These are phyloP conservation scores for Tolypocladium album DNA, from an alignment of 2,329 filamentous ascomycete genomes.

Conservation along the genomic window DNA sequence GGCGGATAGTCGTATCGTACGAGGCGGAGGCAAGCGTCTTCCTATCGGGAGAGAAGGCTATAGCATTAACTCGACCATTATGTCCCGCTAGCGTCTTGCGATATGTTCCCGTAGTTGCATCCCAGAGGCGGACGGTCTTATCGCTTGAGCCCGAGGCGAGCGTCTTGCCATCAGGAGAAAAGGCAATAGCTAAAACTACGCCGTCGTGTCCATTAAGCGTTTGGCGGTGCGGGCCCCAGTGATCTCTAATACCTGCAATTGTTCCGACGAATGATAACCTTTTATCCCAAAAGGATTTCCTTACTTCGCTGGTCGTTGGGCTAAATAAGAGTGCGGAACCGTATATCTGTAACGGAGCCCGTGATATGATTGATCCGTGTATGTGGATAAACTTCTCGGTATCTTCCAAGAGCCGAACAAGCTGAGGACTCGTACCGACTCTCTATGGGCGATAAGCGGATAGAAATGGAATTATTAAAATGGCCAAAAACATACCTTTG, in stretches of 20 bases:
- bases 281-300: not conserved
- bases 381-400: not conserved
- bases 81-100: no score
- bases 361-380: not conserved
- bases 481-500: not conserved
- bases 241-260: not conserved
- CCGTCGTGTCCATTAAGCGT: not conserved
- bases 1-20: no score
- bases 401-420: not conserved
- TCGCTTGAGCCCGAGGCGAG: no score
- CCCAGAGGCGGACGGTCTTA: no score
- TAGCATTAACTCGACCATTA: no score
- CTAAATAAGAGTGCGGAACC: not conserved
- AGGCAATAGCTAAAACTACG: no score
- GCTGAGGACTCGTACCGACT: not conserved
- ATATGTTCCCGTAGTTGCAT: no score
- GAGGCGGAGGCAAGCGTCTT: no score
- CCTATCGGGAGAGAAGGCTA: no score
- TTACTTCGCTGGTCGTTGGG: not conserved
- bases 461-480: not conserved
- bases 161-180: no score
- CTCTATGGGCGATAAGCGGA: not conserved
- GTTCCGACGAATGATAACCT: not conserved
- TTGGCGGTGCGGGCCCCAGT: not conserved
- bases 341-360: not conserved